Percentiles rank a stretch among this genome's conserved stretches.
Evolutionary conservation across 2,329 filamentous ascomycete genomes (phyloP).

Genomic region (Cladosporium sp.): DNA sequence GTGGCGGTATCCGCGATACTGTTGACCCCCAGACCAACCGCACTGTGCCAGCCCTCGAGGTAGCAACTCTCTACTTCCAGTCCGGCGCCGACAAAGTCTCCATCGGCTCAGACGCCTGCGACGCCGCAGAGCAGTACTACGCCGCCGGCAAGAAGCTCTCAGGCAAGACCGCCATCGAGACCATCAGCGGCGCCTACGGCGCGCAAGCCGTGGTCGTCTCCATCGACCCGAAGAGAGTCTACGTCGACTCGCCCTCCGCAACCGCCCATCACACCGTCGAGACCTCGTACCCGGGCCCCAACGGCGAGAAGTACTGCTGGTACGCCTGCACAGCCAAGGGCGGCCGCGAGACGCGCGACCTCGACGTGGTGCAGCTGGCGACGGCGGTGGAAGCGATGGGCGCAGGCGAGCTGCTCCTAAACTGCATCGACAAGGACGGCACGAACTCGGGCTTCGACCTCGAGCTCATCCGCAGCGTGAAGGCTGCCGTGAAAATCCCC

Average conservation of each 20-base stretch:
- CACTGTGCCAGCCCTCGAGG: conserved; percentile 82
- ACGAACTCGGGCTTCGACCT: conserved; percentile 93
- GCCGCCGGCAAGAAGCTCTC: conserved; percentile 65
- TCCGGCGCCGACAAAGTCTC: conserved; percentile 96
- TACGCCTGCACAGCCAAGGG: conserved; percentile 98
- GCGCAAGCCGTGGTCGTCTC: conserved; percentile 96
- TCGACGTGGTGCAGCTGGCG: conserved; percentile 86
- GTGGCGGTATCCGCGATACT: conserved; percentile 91
- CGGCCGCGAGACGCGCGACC: conserved; percentile 86
- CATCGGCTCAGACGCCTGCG: conserved; percentile 91
- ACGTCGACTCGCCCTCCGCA: conserved; percentile 67
- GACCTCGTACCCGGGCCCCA: conserved; percentile 68
- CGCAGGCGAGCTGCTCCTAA: conserved; percentile 87
- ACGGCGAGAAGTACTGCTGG: conserved; percentile 84
- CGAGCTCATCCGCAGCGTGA: conserved; percentile 86
- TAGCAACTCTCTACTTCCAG: conserved; percentile 96
- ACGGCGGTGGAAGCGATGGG: conserved; percentile 95
- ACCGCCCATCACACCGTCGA: conserved; percentile 74
- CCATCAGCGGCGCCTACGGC: conserved; percentile 89
- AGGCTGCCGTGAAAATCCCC: conserved; percentile 81
- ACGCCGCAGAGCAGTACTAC: conserved; percentile 90
- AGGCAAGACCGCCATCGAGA: conserved; percentile 89
- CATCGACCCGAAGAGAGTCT: conserved; percentile 89
- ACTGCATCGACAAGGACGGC: conserved; percentile 97
- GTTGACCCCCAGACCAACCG: conserved; percentile 79